These are phyloP conservation scores for Murraya koenigii DNA, from an alignment of 345 rosid genomes.

Conservation along the genomic window DNA sequence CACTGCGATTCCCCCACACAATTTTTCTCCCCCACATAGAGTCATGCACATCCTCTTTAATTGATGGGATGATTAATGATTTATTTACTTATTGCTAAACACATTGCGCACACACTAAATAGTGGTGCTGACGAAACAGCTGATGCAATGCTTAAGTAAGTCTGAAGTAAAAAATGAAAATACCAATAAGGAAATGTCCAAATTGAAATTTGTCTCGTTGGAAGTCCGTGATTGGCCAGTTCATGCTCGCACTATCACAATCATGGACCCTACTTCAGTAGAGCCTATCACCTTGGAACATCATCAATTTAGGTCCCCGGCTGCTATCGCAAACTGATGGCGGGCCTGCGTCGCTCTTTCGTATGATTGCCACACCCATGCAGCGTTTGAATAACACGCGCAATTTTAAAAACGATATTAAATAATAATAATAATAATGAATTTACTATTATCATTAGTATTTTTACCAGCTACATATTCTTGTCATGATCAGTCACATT, in stretches of 20 bases:
- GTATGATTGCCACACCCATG: too few relatives aligned
- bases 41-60: too few relatives aligned
- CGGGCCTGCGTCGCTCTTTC: not conserved
- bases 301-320: conserved; percentile 31
- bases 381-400: conserved; percentile 2
- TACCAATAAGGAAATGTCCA: not conserved
- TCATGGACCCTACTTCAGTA: conserved; percentile 17
- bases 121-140: conserved; percentile 14
- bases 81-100: not conserved
- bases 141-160: conserved; percentile 35
- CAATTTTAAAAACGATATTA: not conserved
- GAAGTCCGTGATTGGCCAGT: not conserved
- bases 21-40: too few relatives aligned
- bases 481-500: conserved; percentile 9
- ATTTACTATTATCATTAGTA: not conserved
- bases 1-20: too few relatives aligned
- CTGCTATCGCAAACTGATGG: conserved; percentile 24
- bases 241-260: not conserved
- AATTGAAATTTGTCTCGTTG: not conserved
- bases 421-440: not conserved
- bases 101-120: not conserved
- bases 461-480: conserved; percentile 7
- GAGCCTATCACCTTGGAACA: conserved; percentile 20
- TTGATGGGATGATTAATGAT: too few relatives aligned
- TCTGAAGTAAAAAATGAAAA: not conserved